Evolutionary conservation across 148 eudicot species (phyloP).

Genomic region (Rhododendron kiyosumense): DNA sequence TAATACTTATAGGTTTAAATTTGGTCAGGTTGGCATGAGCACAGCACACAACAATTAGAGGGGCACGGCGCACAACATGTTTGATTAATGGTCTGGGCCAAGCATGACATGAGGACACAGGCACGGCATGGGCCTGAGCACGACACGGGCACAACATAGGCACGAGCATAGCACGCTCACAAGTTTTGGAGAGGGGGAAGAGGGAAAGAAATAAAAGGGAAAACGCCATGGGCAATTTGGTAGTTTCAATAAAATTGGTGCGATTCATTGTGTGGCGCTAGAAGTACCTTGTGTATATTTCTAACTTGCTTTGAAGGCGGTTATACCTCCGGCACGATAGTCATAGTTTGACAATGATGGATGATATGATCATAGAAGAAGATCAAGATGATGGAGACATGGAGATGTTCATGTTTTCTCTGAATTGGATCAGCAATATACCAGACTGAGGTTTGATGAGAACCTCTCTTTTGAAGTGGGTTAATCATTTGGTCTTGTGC

Average conservation of each 20-base stretch:
- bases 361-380: slow-evolving; percentile 5
- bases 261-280: background rate
- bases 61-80: background rate
- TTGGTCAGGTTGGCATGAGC: background rate
- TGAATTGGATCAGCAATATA: slow-evolving; percentile 1
- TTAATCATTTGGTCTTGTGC: background rate
- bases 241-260: slow-evolving; percentile 1
- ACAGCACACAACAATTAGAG: background rate
- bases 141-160: background rate
- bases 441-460: slow-evolving; percentile 10
- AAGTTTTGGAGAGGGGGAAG: background rate
- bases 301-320: background rate
- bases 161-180: background rate
- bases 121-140: background rate
- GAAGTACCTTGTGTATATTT: background rate
- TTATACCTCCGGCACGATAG: background rate
- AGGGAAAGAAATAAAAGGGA: background rate
- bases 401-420: background rate
- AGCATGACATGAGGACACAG: background rate
- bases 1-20: background rate
- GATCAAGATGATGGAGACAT: background rate
- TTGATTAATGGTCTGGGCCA: background rate
- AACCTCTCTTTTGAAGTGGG: background rate
- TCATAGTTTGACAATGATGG: background rate
- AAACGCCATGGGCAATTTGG: background rate